phyloP scores from a whole-genome alignment of 1,139 yeast species.

The Hansenula lynferdii region DNA sequence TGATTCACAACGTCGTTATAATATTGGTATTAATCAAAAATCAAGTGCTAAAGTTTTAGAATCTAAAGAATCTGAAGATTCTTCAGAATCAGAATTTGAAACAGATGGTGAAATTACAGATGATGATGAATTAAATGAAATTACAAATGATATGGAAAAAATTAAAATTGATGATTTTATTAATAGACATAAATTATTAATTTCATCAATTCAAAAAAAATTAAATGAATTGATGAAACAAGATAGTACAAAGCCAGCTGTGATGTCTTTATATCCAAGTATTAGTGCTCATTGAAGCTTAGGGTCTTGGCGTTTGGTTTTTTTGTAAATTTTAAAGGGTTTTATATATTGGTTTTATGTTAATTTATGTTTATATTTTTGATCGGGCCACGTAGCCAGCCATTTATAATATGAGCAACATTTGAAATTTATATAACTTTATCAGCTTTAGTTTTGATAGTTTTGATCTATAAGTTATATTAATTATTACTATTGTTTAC shows the following conservation, averaged over 20 bases:
- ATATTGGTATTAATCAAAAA: conserved; percentile 29
- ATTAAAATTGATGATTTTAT: conserved; percentile 7
- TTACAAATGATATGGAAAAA: conserved; percentile 2
- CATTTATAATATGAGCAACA: too few species aligned
- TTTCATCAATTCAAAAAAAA: conserved; percentile 14
- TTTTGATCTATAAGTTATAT: too few species aligned
- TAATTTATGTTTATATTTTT: not conserved
- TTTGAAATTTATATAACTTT: too few species aligned
- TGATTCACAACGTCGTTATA: conserved; percentile 25
- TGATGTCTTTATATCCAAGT: conserved; percentile 17
- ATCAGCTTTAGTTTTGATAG: too few species aligned
- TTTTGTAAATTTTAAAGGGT: not conserved
- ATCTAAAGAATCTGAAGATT: conserved; percentile 7
- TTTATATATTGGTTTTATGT: too few species aligned
- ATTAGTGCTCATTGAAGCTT: conserved; percentile 11
- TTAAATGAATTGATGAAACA: conserved; percentile 9
- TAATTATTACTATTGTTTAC: too few species aligned
- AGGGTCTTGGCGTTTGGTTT: not conserved
- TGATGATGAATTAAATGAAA: conserved; percentile 1
- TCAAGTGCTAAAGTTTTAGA: conserved; percentile 14
- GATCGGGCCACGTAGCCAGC: too few species aligned
- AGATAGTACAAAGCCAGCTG: not conserved
- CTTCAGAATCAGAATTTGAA: conserved; percentile 5
- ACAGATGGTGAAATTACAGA: not conserved
- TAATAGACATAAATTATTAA: conserved; percentile 18